phyloP scores from a whole-genome alignment of 2,329 filamentous ascomycete genomes.

The Epichloe coenophiala region DNA sequence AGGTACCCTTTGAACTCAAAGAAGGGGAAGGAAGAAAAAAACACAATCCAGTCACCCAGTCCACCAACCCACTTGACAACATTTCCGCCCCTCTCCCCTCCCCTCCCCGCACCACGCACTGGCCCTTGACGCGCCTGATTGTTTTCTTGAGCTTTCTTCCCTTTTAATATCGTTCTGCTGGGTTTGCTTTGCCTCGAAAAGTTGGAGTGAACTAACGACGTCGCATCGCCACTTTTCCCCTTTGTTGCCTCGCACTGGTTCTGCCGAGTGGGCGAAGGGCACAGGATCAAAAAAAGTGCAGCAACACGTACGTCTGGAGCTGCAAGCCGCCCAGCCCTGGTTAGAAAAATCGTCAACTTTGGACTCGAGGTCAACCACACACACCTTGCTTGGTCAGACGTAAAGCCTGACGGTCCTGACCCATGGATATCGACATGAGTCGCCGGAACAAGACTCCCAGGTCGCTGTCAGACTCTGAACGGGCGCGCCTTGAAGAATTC shows the following conservation, averaged over 20 bases:
- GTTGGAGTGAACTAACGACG: not conserved
- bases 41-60: not conserved
- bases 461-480: slow-evolving; percentile 66
- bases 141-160: slow-evolving; percentile 2
- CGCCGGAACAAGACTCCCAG: slow-evolving; percentile 81
- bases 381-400: slow-evolving; percentile 1
- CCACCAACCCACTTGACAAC: not conserved
- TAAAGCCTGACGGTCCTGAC: not conserved
- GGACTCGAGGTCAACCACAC: slow-evolving; percentile 2
- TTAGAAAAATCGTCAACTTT: not conserved
- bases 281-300: not conserved
- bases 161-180: not conserved
- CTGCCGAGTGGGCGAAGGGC: not conserved
- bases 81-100: not conserved
- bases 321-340: slow-evolving; percentile 1
- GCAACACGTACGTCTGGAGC: not conserved
- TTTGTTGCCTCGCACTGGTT: not conserved
- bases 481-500: slow-evolving; percentile 76
- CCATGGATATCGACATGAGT: slow-evolving; percentile 56
- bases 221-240: not conserved
- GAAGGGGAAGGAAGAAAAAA: not conserved
- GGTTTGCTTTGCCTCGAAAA: not conserved
- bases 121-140: slow-evolving; percentile 6
- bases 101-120: slow-evolving; percentile 7
- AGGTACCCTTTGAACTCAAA: not conserved